Percentiles rank a stretch among this genome's conserved stretches.
phyloP scores from a whole-genome alignment of 441 rosid species.

The Euphorbia schlechtendalii region DNA sequence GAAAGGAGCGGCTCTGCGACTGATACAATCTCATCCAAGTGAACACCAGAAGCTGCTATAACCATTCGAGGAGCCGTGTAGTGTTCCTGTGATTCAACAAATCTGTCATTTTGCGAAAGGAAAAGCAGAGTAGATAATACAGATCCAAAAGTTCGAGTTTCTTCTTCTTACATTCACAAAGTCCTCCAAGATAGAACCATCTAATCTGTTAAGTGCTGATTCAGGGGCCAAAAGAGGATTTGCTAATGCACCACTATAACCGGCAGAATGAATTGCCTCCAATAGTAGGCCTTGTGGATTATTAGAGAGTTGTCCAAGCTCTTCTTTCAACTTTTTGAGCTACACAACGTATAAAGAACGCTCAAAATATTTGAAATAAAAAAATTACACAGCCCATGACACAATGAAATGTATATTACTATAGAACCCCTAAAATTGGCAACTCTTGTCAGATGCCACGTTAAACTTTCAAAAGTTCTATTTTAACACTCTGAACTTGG shows the following conservation, averaged over 20 bases:
- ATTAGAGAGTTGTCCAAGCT: slow-evolving; percentile 52
- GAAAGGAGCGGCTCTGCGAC: slow-evolving; percentile 76
- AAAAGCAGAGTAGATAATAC: background rate
- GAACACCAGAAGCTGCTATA: slow-evolving; percentile 82
- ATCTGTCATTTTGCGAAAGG: slow-evolving; percentile 11
- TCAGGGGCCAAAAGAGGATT: slow-evolving; percentile 78
- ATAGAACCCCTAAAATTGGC: too few relatives aligned
- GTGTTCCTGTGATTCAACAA: slow-evolving; percentile 51
- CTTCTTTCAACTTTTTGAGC: slow-evolving; percentile 64
- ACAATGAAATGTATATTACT: background rate
- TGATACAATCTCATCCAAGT: slow-evolving; percentile 58
- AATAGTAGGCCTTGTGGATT: slow-evolving; percentile 73
- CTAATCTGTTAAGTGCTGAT: slow-evolving; percentile 49
- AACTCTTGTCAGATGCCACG: too few relatives aligned
- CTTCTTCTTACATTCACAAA: slow-evolving; percentile 59
- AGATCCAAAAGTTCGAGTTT: background rate
- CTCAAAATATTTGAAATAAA: background rate
- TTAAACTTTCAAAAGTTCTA: too few relatives aligned
- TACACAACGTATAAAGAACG: slow-evolving; percentile 16
- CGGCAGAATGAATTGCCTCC: slow-evolving; percentile 87
- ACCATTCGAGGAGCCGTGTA: slow-evolving; percentile 81
- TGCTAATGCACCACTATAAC: slow-evolving; percentile 68
- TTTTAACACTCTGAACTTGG: too few relatives aligned
- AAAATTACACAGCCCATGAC: background rate
- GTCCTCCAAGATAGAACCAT: slow-evolving; percentile 54